Evolutionary conservation across 768 basidiomycete species (phyloP), one percentile per base, ranked within the genome.

Genomic region (Saitozyma sp.): DNA sequence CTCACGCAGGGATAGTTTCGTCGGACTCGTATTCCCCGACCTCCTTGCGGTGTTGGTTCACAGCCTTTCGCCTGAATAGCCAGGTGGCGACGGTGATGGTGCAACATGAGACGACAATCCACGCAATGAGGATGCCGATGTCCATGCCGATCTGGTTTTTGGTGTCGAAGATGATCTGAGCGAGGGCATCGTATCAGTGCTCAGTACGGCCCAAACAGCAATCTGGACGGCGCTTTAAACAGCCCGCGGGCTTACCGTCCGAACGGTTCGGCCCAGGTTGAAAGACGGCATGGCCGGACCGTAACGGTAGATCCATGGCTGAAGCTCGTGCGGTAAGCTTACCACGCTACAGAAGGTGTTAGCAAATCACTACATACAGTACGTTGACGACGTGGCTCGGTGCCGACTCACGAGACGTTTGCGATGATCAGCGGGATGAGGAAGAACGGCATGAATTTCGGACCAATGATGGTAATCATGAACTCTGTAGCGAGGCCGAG

Each of bases 371-470:
- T 29, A 29, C 29, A 29, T 29, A 29, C 29, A 29, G 29, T 29
- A 29, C 29, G 29, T 29, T 29, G 29, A 29, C 29, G 29, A 29
- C 29, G 29, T 29, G 29, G 2, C 5, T 29, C 29, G 29, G 29
- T 29, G 29, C 29, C 29, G 29, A 65, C 65, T 65, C 49, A 77
- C 69, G 71, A 70, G 7, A 72, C 68, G 49, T 75, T 76, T 48
- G 67, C 66, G 46, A 80, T 76, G 57, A 75, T 74, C 39, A 71
- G 50, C 1, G 73, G 66, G 53, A 81, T 52, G 14, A 82, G 53
- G 69, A 77, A 80, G 65, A 78, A 81, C 2, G 77, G 70, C 9
- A 78, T 69, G 61, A 82, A 82, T 43, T 70, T 70, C 1, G 77
- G 77, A 1, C 75, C 77, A 43, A 82, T 60, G 45, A 81, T 53